These are phyloP conservation scores for Coprinellus micaceus DNA, from an alignment of 768 basidiomycete species.

Conservation along the genomic window DNA sequence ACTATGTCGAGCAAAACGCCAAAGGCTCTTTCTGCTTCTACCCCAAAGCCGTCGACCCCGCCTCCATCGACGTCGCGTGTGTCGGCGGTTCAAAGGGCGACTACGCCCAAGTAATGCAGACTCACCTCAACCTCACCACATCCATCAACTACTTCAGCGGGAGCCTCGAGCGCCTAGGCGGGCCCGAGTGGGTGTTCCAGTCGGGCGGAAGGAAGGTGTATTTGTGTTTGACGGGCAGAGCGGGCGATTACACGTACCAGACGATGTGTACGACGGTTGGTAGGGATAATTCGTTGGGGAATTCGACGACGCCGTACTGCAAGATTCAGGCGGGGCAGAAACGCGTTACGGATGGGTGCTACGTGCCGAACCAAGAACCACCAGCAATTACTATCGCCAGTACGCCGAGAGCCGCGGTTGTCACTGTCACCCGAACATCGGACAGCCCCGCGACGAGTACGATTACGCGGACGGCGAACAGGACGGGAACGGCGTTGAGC, in stretches of 20 bases:
- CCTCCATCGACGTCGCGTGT: slow-evolving; percentile 13
- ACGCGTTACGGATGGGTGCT: slow-evolving; percentile 15
- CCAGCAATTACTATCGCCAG: neutral
- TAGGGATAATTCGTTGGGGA: slow-evolving; percentile 10
- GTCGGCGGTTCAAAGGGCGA: slow-evolving; percentile 10
- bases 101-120: slow-evolving; percentile 5
- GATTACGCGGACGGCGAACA: neutral
- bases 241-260: slow-evolving; percentile 12
- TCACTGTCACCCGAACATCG: slow-evolving; percentile 3
- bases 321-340: slow-evolving; percentile 9
- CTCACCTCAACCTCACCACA: slow-evolving; percentile 10
- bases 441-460: neutral
- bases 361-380: slow-evolving; percentile 6
- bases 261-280: slow-evolving; percentile 11
- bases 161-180: slow-evolving; percentile 11
- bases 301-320: slow-evolving; percentile 8
- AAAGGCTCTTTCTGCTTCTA: slow-evolving; percentile 12
- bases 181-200: slow-evolving; percentile 8
- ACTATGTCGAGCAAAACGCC: slow-evolving; percentile 12
- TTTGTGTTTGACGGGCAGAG: slow-evolving; percentile 11
- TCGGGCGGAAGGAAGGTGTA: slow-evolving; percentile 8
- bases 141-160: slow-evolving; percentile 16
- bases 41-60: slow-evolving; percentile 9
- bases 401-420: slow-evolving; percentile 1
- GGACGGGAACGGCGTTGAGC: too few species aligned